Conservation (phyloP, 2,329 filamentous ascomycete species). For the Sporothrix brasiliensis region DNA sequence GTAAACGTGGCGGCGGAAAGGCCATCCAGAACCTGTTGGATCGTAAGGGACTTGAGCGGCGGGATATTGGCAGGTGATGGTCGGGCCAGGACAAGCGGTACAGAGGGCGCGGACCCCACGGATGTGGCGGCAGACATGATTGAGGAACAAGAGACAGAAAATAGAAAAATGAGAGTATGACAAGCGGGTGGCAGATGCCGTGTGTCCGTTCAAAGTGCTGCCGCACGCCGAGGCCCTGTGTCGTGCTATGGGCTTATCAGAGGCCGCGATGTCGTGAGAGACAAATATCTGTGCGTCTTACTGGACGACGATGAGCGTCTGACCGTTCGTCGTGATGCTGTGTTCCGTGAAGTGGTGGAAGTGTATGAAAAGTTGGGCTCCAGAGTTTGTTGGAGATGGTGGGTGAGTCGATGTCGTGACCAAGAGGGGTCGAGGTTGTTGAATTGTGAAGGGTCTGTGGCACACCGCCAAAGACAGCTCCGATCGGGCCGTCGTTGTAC, state of each 20-base stretch:
- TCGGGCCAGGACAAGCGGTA: neutral
- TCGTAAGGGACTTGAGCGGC: constrained; percentile 42
- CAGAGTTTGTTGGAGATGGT: neutral
- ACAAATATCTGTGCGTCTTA: neutral
- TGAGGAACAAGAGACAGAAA: neutral
- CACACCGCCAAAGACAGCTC: neutral
- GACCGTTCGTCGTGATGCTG: neutral
- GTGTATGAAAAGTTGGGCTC: neutral
- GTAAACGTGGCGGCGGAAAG: constrained; percentile 44
- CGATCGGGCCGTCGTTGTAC: neutral
- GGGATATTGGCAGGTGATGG: constrained; percentile 38
- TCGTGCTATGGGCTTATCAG: neutral
- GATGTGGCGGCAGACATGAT: neutral
- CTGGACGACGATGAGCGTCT: neutral
- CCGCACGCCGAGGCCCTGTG: neutral
- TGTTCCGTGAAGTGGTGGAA: neutral
- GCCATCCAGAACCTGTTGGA: constrained; percentile 43
- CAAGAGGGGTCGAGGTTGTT: neutral
- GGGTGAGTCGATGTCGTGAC: neutral
- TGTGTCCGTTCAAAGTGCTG: neutral
- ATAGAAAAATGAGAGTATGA: neutral
- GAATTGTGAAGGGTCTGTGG: neutral
- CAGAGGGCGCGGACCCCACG: neutral
- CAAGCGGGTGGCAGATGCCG: neutral
- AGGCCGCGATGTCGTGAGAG: neutral